phyloP scores from a whole-genome alignment of 1,139 yeast genomes.

The Yamadazyma triangularis region DNA sequence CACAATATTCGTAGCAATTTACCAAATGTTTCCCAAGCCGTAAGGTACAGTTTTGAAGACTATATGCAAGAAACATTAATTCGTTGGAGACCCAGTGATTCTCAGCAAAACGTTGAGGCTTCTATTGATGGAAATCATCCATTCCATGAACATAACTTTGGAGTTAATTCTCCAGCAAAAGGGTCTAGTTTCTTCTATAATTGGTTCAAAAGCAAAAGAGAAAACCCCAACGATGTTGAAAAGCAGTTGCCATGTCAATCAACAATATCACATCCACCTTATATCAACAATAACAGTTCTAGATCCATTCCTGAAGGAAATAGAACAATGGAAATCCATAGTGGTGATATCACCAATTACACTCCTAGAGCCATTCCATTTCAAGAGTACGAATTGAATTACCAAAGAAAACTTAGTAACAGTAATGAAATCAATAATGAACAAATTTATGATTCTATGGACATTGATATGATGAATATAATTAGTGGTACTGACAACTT shows the following conservation, averaged over 20 bases:
- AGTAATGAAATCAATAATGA: not conserved
- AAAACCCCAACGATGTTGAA: slow-evolving; percentile 2
- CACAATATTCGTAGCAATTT: too few relatives aligned
- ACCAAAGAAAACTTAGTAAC: not conserved
- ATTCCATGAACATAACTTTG: slow-evolving; percentile 20
- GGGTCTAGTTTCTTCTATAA: slow-evolving; percentile 1
- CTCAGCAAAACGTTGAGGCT: slow-evolving; percentile 35
- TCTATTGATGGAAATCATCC: slow-evolving; percentile 39
- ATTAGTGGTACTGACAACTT: slow-evolving; percentile 17
- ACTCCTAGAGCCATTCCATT: slow-evolving; percentile 27
- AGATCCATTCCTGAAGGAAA: slow-evolving; percentile 11
- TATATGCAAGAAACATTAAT: slow-evolving; percentile 49
- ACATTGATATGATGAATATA: slow-evolving; percentile 14
- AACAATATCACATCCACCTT: slow-evolving; percentile 1
- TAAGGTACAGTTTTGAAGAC: slow-evolving; percentile 8
- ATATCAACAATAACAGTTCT: slow-evolving; percentile 17
- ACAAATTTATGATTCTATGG: slow-evolving; percentile 13
- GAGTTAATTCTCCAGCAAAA: slow-evolving; percentile 4
- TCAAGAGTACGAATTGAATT: slow-evolving; percentile 17
- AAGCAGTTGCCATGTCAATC: slow-evolving; percentile 2
- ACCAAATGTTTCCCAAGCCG: too few relatives aligned
- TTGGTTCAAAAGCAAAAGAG: slow-evolving; percentile 7
- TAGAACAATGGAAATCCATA: slow-evolving; percentile 2
- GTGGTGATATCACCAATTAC: slow-evolving; percentile 9
- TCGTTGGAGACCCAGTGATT: slow-evolving; percentile 49